Evolutionary conservation across 75 land plant species (phyloP), one percentile per base, ranked within the genome.

Genomic region (Azolla pinnata): DNA sequence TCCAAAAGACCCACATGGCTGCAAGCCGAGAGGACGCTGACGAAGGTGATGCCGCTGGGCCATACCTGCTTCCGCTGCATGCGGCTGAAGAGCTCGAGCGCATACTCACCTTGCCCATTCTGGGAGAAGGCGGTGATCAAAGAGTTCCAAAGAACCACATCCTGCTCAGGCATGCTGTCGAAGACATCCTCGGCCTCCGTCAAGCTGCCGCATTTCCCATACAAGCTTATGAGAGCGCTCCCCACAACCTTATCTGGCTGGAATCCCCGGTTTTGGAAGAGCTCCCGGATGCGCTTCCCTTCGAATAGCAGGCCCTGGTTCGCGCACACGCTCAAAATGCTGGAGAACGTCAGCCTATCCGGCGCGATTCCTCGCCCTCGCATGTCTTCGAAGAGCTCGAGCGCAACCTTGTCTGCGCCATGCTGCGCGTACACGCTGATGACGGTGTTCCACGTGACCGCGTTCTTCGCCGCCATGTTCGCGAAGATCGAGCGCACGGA

Each of bases 101-200:
- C 83, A 29, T 69, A 52, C 35, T 65, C 57, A 14, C 66, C 61
- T 5, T 31, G 17, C 29, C 72, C 75, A 60, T 67, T 68, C 48
- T 76, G 59, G 1, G 49, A 59, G 28, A 57, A 67, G 0, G 64
- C 84, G 1, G 64, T 19, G 29, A 81, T 73, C 54, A 80, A 42
- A 14, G 72, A 47, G 12, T 63, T 80, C 83, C 79, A 75, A 2
- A 64, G 18, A 30, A 67, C 34, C 5, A 59, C 54, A 34, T 67
- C 48, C 19, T 26, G 20, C 31, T 67, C 28, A 31, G 31, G 53
- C 33, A 67, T 44, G 16, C 38, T 44, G 12, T 59, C 18, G 29
- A 63, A 68, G 24, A 68, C 20, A 0, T 20, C 32, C 10, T 5
- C 18, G 18, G 71, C 71, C 20, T 62, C 66, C 12, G 28, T 27